A percentile compares a stretch with the other conserved stretches of the same genome.
These are phyloP conservation scores for Ceratocystis destructans DNA, from an alignment of 2,329 filamentous ascomycete genomes.

Conservation along the genomic window DNA sequence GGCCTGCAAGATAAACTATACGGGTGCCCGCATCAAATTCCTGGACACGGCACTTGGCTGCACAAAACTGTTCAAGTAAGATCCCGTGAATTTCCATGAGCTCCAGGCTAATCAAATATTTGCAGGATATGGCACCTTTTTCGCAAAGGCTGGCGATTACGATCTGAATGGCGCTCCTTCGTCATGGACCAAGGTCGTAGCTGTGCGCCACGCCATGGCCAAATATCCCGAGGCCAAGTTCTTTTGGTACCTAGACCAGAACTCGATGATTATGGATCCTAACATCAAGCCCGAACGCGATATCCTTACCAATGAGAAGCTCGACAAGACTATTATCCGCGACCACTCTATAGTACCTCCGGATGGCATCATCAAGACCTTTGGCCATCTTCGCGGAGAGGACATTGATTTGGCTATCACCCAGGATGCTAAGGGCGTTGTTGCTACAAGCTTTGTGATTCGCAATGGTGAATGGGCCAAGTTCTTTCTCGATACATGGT, in stretches of 20 bases:
- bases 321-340: slow-evolving; percentile 71
- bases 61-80: neutral
- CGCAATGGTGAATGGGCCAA: slow-evolving; percentile 79
- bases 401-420: slow-evolving; percentile 71
- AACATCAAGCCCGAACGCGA: slow-evolving; percentile 53
- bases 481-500: slow-evolving; percentile 91
- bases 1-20: neutral
- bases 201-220: slow-evolving; percentile 77
- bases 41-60: slow-evolving; percentile 7
- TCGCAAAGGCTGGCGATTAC: slow-evolving; percentile 65
- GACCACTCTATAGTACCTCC: slow-evolving; percentile 82
- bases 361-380: slow-evolving; percentile 93
- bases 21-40: slow-evolving; percentile 9
- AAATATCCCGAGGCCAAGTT: slow-evolving; percentile 62
- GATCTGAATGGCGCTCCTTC: slow-evolving; percentile 45
- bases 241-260: slow-evolving; percentile 77
- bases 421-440: slow-evolving; percentile 71
- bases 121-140: slow-evolving; percentile 73
- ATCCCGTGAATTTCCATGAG: neutral
- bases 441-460: slow-evolving; percentile 63
- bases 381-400: slow-evolving; percentile 61
- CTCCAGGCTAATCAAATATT: slow-evolving; percentile 10
- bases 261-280: slow-evolving; percentile 81
- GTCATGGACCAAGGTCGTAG: slow-evolving; percentile 68
- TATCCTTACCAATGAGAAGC: slow-evolving; percentile 49